Conservation (phyloP, 2,329 filamentous ascomycete species). For the Aspergillus oerlinghausenensis region DNA sequence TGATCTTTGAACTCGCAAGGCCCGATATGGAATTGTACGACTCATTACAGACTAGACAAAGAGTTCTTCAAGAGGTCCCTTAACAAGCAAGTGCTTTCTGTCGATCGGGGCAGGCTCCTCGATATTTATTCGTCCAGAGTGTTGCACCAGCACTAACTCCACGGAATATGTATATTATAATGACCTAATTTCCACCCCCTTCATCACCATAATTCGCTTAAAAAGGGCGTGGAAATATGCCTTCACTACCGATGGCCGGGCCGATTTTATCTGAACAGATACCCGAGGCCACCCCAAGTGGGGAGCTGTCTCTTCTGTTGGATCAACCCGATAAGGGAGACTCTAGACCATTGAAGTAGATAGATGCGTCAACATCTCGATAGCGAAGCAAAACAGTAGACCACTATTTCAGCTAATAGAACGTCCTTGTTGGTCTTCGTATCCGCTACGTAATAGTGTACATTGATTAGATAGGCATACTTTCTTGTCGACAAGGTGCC, state of each 20-base stretch:
- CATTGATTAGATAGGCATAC: background rate
- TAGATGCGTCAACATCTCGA: background rate
- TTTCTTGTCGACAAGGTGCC: background rate
- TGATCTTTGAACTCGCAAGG: background rate
- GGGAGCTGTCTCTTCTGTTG: background rate
- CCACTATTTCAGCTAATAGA: background rate
- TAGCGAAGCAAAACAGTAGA: background rate
- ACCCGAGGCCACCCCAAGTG: background rate
- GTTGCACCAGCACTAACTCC: slow-evolving; percentile 3
- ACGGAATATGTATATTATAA: background rate
- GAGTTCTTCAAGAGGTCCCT: background rate
- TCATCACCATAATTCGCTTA: background rate
- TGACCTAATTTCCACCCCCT: background rate
- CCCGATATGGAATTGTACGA: background rate
- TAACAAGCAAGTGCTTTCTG: background rate
- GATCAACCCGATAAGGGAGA: background rate
- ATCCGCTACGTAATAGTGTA: background rate
- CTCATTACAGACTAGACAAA: background rate
- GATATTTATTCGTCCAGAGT: background rate
- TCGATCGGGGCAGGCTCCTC: background rate
- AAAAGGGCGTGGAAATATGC: slow-evolving; percentile 9
- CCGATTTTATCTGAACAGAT: slow-evolving; percentile 6
- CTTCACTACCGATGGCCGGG: slow-evolving; percentile 14
- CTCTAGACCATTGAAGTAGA: background rate
- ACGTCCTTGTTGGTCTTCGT: background rate